These are phyloP conservation scores for Rhododendron simsii DNA, from an alignment of 148 eudicot genomes.

Conservation along the genomic window DNA sequence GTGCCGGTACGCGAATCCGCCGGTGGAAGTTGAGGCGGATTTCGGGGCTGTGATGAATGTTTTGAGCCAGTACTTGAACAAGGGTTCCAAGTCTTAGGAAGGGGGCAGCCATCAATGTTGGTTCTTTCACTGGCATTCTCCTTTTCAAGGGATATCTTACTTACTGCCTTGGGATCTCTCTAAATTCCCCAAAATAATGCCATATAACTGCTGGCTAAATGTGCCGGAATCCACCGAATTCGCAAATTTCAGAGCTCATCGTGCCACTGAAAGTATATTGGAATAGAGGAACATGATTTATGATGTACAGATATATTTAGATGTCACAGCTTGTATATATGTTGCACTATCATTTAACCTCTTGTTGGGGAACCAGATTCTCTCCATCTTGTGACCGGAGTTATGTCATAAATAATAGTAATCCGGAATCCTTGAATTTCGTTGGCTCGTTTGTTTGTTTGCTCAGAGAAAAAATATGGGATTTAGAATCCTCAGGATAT, in stretches of 20 bases:
- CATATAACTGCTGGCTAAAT: neutral
- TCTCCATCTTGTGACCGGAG: no score
- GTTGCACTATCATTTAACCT: no score
- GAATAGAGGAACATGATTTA: neutral
- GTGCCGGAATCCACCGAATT: neutral
- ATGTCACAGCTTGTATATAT: no score
- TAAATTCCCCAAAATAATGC: neutral
- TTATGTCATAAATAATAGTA: no score
- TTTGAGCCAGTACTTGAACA: slow-evolving; percentile 51
- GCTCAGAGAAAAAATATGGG: no score
- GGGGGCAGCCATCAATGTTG: neutral
- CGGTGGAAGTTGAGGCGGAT: slow-evolving; percentile 77
- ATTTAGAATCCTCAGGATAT: no score
- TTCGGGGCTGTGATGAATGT: slow-evolving; percentile 94
- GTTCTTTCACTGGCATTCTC: neutral
- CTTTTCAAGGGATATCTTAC: neutral
- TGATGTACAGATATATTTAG: neutral
- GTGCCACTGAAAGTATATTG: neutral
- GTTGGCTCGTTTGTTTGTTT: no score
- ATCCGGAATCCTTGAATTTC: no score
- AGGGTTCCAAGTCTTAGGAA: slow-evolving; percentile 17
- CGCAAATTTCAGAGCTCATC: neutral
- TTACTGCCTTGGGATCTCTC: neutral
- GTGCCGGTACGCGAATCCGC: slow-evolving; percentile 72
- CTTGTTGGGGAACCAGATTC: no score